Conservation (phyloP, 2,329 filamentous ascomycete species). For the Fusarium neocosmosporiellum region DNA sequence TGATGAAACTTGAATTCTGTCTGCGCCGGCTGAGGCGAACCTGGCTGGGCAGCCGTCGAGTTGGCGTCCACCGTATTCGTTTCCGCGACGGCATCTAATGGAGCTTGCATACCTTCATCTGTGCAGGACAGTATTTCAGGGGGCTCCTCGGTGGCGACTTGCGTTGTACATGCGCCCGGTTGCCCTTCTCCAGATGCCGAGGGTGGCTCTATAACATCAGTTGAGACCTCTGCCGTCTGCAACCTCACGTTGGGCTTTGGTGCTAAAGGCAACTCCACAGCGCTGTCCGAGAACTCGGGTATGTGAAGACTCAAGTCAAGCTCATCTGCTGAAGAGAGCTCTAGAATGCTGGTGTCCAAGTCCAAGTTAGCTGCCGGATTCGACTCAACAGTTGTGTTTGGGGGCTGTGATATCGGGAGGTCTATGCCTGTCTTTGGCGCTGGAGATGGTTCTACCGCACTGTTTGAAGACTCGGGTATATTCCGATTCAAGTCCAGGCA, state of each 20-base stretch:
- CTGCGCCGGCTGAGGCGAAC: conserved; percentile 29
- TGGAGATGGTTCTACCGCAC: neutral
- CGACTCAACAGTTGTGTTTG: neutral
- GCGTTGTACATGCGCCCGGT: neutral
- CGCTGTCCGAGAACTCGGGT: conserved; percentile 14
- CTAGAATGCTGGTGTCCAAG: neutral
- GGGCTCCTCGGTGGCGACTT: neutral
- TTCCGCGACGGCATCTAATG: conserved; percentile 6
- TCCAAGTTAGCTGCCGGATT: neutral
- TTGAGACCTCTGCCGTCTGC: neutral
- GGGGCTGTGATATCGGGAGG: neutral
- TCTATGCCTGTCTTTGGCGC: neutral
- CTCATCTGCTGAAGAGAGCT: neutral
- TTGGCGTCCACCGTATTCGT: conserved; percentile 13
- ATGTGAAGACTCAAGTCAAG: neutral
- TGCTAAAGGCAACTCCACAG: conserved; percentile 32
- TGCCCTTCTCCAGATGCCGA: neutral
- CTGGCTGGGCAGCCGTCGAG: conserved; percentile 24
- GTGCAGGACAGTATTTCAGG: neutral
- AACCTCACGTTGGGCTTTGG: neutral
- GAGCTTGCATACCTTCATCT: neutral
- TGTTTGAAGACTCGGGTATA: neutral
- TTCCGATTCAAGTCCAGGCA: neutral
- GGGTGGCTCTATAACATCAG: neutral
- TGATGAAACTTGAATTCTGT: conserved; percentile 45